Base-by-base conservation (phyloP, 495 filamentous ascomycete genomes). In the Penicillium angulare region DNA sequence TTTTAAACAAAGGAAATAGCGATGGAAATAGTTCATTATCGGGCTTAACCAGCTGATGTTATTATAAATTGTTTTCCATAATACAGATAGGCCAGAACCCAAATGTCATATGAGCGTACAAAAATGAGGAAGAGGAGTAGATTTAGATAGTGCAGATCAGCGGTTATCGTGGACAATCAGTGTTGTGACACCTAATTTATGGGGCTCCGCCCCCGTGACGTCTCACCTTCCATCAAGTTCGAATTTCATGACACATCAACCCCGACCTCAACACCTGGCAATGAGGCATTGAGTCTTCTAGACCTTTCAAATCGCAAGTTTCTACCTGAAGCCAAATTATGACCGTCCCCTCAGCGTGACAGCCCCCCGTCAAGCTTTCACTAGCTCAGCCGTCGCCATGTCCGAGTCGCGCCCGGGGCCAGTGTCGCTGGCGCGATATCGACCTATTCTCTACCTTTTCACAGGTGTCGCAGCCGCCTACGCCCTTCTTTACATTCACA, bases 401-500 rank as follows among this genome's bases (percentile, higher is more conserved):
- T 55, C 72, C 56, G 64, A 67, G 40, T 38, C 65, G 42, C 64
- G 59, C 43, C 53, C 69, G 21, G 62, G 65, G 50, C 60, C 67
- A 29, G 57, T 68, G 49, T 67, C 71, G 43, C 56, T 79, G 27
- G 43, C 72, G 42, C 73, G 76, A 50, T 78, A 81, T 52, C 72
- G 76, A 35, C 75, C 78, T 17, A 60, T 73, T 43, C 60, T 80
- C 18, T 74, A 79, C 61, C 65, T 79, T 23, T 63, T 78, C 26
- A 72, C 77, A 27, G 76, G 75, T 31, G 66, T 79, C 35, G 74
- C 72, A 49, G 74, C 75, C 32, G 69, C 75, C 15, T 78, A 71
- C 56, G 76, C 73, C 10, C 57, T 79, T 17, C 66, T 79, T 7
- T 77, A 75, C 47, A 67, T 79, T 15, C 72, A 67, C 35, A 73